Base-by-base conservation (phyloP, 441 rosid species). In the Corymbia calophylla region DNA sequence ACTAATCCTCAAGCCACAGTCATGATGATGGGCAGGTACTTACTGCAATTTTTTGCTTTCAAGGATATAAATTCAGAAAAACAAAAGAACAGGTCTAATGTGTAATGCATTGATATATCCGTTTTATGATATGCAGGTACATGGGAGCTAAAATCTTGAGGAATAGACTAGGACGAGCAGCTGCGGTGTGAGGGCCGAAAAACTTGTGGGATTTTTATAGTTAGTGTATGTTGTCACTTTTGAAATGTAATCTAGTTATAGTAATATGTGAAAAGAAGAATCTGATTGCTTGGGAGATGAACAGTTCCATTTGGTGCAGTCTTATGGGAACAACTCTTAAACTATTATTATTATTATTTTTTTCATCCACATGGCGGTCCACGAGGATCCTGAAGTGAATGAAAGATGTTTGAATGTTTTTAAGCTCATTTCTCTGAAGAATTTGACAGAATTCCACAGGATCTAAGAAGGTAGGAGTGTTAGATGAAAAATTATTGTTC, bases 1-100 rank as follows among this genome's bases (percentile, higher is more conserved):
- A 97, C 99, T 88, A 98, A 98, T 93, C 99, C 99, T 91, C 99
- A 98, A 90, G 99, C 92, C 89, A 97, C 99, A 4, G 94, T 97
- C 91, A 89, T 96, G 95, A 98, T 98, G 99, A 95, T 98, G 99
- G 99, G 99, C 89, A 97, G 99, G 99, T 96, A 94, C 86, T 31
- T 29, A 39, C 21, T 27, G 32, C 60, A 10, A 84, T 49, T 29
- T 53, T 86, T 66, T 7, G 15, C 85, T 7, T 44, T 77, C 84
- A 12, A 77, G 18, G n/a, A 44, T 44, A 27, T 48, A 44, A 44
- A 13, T 77, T 44, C n/a, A 23, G 25, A 23, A 23, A 77, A 77
- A 73, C 25, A 6, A n/a, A 77, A 23, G 23, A 73, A 21, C 44
- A 23, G 18, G 51, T 77, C 51, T 23, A 13, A 77, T 51, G 29